Evolutionary conservation across 768 basidiomycete genomes (phyloP).

Genomic region (Serendipita indica): DNA sequence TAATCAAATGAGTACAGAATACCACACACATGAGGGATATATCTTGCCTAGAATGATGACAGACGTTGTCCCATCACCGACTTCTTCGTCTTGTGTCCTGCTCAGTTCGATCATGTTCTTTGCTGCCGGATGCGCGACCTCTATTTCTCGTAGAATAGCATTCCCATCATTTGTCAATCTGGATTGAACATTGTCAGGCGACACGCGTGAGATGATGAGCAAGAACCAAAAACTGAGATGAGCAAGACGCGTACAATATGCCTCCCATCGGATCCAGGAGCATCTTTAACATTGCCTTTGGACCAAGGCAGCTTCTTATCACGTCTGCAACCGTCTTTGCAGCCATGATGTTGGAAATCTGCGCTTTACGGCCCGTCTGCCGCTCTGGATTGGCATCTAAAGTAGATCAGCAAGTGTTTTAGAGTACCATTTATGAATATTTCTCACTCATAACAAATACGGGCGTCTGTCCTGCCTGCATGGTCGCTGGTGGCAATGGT

Average conservation of each 20-base stretch:
- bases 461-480: conserved; percentile 44
- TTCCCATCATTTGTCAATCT: conserved; percentile 99
- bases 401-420: conserved; percentile 9
- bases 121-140: conserved; percentile 96
- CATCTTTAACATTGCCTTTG: conserved; percentile 99
- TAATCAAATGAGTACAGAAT: neutral
- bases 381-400: conserved; percentile 87
- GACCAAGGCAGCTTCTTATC: conserved; percentile 91
- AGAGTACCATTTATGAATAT: neutral
- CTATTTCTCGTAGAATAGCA: conserved; percentile 94
- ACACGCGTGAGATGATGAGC: neutral
- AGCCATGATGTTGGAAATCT: conserved; percentile 91
- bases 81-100: conserved; percentile 96
- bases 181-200: conserved; percentile 7
- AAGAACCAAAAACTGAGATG: neutral
- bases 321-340: conserved; percentile 99
- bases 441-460: conserved; percentile 70
- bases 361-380: conserved; percentile 88
- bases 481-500: conserved; percentile 7
- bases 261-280: conserved; percentile 99
- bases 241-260: conserved; percentile 50
- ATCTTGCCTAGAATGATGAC: conserved; percentile 87
- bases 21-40: neutral
- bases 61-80: conserved; percentile 95
- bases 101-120: conserved; percentile 99